phyloP scores from a whole-genome alignment of 495 filamentous ascomycete species.

The Xanthoparmelia taractica region DNA sequence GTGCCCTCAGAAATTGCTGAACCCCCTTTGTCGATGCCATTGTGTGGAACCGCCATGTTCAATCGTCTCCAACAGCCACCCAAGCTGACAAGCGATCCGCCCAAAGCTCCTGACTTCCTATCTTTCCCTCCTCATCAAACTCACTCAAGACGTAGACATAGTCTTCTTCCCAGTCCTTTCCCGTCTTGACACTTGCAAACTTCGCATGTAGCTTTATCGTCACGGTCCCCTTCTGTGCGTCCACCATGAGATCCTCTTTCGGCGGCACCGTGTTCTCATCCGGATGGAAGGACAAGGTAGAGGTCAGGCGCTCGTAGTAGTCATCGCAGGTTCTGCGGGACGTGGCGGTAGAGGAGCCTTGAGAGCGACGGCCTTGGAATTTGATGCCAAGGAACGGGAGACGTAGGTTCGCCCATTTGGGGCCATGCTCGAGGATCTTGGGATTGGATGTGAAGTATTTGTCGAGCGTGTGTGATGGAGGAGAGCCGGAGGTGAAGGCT shows the following conservation, averaged over 20 bases:
- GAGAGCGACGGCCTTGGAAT: constrained; percentile 28
- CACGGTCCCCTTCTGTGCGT: constrained; percentile 25
- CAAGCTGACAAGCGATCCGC: constrained; percentile 38
- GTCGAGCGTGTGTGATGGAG: constrained; percentile 26
- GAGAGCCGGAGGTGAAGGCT: constrained; percentile 23
- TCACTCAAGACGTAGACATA: constrained; percentile 36
- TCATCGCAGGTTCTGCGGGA: constrained; percentile 26
- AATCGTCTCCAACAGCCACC: constrained; percentile 29
- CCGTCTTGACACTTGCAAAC: constrained; percentile 33
- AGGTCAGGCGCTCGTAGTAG: constrained; percentile 30
- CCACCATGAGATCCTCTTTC: constrained; percentile 29
- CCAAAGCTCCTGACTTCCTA: constrained; percentile 39
- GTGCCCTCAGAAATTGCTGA: background rate
- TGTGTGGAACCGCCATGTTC: background rate
- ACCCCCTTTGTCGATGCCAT: background rate
- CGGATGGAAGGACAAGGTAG: constrained; percentile 31
- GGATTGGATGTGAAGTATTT: constrained; percentile 27
- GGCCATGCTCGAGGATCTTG: constrained; percentile 35
- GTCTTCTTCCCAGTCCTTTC: constrained; percentile 33
- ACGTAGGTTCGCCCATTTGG: constrained; percentile 28
- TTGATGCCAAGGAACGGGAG: constrained; percentile 34
- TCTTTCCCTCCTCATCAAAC: constrained; percentile 35
- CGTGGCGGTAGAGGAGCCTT: background rate
- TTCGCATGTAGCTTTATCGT: constrained; percentile 29
- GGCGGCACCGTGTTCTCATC: constrained; percentile 28